Conservation (phyloP, 768 basidiomycete genomes). For the Pisolithus tinctorius region DNA sequence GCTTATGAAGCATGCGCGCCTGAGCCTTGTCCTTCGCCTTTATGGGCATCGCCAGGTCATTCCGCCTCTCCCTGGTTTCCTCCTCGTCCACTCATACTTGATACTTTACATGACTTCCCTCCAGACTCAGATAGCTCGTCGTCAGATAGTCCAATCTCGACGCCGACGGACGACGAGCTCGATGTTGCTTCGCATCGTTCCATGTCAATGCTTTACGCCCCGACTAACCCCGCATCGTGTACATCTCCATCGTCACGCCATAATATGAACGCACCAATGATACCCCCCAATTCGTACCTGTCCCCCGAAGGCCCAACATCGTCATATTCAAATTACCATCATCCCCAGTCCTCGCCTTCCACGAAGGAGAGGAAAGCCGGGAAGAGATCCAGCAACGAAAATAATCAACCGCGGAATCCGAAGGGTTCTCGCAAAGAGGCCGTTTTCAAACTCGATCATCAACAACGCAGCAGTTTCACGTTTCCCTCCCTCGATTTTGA, state of each 20-base stretch:
- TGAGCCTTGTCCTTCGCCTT: slow-evolving; percentile 16
- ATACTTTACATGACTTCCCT: slow-evolving; percentile 12
- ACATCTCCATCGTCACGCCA: slow-evolving; percentile 10
- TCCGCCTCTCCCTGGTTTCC: slow-evolving; percentile 9
- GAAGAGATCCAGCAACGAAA: not conserved
- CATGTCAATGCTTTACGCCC: slow-evolving; percentile 18
- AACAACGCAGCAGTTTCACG: slow-evolving; percentile 12
- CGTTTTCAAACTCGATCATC: slow-evolving; percentile 13
- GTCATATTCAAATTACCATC: slow-evolving; percentile 22
- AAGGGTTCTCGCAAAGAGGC: slow-evolving; percentile 12
- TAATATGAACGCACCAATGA: slow-evolving; percentile 10
- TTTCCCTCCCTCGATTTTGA: slow-evolving; percentile 26
- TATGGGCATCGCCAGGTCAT: slow-evolving; percentile 20
- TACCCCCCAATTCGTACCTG: slow-evolving; percentile 14
- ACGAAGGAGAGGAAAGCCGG: slow-evolving; percentile 9
- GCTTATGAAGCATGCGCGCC: slow-evolving; percentile 39
- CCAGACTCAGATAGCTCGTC: slow-evolving; percentile 39
- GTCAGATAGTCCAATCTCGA: slow-evolving; percentile 22
- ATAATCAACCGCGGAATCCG: not conserved
- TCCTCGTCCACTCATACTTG: slow-evolving; percentile 25
- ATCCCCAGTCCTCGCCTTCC: slow-evolving; percentile 13
- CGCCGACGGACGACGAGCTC: slow-evolving; percentile 20
- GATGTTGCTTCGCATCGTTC: slow-evolving; percentile 15
- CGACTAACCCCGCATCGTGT: not conserved
- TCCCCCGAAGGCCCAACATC: slow-evolving; percentile 21